phyloP scores from a whole-genome alignment of 257 asterid species.

The Solanum neorickii region DNA sequence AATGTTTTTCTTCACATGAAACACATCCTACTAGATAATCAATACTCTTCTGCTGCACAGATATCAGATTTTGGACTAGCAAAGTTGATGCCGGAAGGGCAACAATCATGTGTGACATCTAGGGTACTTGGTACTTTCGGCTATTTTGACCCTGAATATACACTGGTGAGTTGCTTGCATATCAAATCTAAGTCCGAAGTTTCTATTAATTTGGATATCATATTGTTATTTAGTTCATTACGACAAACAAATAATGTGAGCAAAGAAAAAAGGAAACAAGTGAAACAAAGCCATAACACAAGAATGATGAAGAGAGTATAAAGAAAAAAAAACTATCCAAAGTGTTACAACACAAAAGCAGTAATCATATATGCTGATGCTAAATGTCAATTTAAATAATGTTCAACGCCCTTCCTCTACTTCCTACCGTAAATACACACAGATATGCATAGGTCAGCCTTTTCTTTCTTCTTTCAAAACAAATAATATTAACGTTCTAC shows the following conservation, averaged over 20 bases:
- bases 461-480: not conserved
- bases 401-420: not conserved
- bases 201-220: not conserved
- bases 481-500: not conserved
- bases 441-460: not conserved
- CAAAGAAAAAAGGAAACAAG: not conserved
- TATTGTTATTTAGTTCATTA: not conserved
- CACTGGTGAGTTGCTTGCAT: slow-evolving; percentile 44
- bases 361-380: not conserved
- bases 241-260: not conserved
- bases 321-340: not conserved
- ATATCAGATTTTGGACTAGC: slow-evolving; percentile 97
- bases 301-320: not conserved
- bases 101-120: slow-evolving; percentile 75
- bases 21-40: not conserved
- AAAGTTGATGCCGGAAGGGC: slow-evolving; percentile 91
- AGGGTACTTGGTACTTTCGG: slow-evolving; percentile 93
- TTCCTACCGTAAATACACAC: not conserved
- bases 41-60: slow-evolving; percentile 16
- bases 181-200: not conserved
- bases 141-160: slow-evolving; percentile 94
- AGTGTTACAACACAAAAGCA: not conserved
- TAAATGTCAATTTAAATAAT: not conserved
- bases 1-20: no score
- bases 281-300: not conserved